phyloP scores from a whole-genome alignment of 352 stramenopile genomes.

The Globisporangium uncinulatum region DNA sequence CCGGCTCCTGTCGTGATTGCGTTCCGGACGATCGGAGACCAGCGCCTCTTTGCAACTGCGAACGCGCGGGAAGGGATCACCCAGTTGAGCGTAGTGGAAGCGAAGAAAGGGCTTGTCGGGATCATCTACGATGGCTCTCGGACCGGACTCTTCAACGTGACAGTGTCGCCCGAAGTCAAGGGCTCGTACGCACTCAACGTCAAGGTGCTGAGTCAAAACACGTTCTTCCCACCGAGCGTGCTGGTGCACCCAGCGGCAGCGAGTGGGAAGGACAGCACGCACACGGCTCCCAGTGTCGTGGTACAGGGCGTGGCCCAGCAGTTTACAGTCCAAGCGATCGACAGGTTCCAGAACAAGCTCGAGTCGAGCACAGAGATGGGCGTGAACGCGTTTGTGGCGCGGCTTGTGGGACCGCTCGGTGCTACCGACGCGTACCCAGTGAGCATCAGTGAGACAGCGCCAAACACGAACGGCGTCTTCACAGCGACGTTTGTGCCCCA shows the following conservation, averaged over 20 bases:
- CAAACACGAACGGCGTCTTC: slow-evolving; percentile 89
- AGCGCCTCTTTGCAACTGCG: slow-evolving; percentile 25
- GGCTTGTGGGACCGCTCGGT: slow-evolving; percentile 36
- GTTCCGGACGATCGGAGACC: slow-evolving; percentile 47
- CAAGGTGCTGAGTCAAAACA: slow-evolving; percentile 32
- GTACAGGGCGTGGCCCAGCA: slow-evolving; percentile 63
- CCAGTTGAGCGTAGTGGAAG: slow-evolving; percentile 36
- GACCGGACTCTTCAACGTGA: slow-evolving; percentile 75
- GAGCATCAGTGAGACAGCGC: slow-evolving; percentile 36
- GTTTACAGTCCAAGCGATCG: slow-evolving; percentile 88
- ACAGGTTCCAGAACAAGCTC: slow-evolving; percentile 90
- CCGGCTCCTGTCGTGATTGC: slow-evolving; percentile 30
- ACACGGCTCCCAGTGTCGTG: slow-evolving; percentile 76
- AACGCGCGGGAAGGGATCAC: slow-evolving; percentile 49
- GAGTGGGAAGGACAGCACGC: slow-evolving; percentile 54
- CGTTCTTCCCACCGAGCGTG: slow-evolving; percentile 73
- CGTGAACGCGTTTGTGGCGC: slow-evolving; percentile 46
- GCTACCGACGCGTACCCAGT: slow-evolving; percentile 30
- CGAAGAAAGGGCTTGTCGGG: slow-evolving; percentile 58
- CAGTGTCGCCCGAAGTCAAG: slow-evolving; percentile 78
- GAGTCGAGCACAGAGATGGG: slow-evolving; percentile 67
- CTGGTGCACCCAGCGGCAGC: slow-evolving; percentile 75
- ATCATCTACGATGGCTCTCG: slow-evolving; percentile 62
- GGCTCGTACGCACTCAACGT: slow-evolving; percentile 59
- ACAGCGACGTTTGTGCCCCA: slow-evolving; percentile 70